A percentile compares a stretch with the other conserved stretches of the same genome.
Conservation (phyloP, 805 yeast genomes). For the Kazachstania viticola region DNA sequence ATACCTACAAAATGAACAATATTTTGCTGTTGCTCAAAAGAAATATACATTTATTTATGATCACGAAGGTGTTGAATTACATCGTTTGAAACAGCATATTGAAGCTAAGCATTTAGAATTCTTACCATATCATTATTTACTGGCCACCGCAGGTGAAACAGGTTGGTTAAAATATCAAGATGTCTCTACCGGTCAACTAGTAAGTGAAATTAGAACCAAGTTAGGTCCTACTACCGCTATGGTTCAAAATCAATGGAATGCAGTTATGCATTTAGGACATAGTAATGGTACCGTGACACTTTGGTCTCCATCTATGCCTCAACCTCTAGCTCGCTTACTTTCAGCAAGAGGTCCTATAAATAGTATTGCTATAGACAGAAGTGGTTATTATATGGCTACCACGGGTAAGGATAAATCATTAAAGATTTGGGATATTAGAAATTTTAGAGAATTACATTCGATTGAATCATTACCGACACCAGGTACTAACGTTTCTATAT, state of each 20-base stretch:
- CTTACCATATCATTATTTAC: conserved; percentile 81
- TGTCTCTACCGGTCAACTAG: conserved; percentile 82
- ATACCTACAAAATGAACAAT: conserved; percentile 84
- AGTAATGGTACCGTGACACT: conserved; percentile 83
- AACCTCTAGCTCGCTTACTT: conserved; percentile 75
- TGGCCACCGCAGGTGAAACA: conserved; percentile 81
- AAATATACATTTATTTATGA: conserved; percentile 89
- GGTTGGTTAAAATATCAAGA: conserved; percentile 90
- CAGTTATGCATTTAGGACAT: conserved; percentile 88
- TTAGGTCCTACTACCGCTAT: conserved; percentile 82
- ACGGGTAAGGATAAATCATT: conserved; percentile 77
- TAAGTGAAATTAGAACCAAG: conserved; percentile 75
- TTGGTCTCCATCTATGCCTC: conserved; percentile 85
- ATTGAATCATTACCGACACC: conserved; percentile 67
- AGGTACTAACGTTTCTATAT: conserved; percentile 63
- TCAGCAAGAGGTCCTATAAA: conserved; percentile 81
- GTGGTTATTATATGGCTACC: conserved; percentile 88
- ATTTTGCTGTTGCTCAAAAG: conserved; percentile 93
- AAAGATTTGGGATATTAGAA: conserved; percentile 90
- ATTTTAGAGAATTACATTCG: conserved; percentile 57
- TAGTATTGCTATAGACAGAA: conserved; percentile 76
- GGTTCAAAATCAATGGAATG: conserved; percentile 92
- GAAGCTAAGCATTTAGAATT: conserved; percentile 78
- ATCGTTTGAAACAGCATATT: conserved; percentile 79
- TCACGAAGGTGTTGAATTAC: conserved; percentile 82